These are phyloP conservation scores for Apiospora arundinis DNA, from an alignment of 2,329 filamentous ascomycete species.

Conservation along the genomic window DNA sequence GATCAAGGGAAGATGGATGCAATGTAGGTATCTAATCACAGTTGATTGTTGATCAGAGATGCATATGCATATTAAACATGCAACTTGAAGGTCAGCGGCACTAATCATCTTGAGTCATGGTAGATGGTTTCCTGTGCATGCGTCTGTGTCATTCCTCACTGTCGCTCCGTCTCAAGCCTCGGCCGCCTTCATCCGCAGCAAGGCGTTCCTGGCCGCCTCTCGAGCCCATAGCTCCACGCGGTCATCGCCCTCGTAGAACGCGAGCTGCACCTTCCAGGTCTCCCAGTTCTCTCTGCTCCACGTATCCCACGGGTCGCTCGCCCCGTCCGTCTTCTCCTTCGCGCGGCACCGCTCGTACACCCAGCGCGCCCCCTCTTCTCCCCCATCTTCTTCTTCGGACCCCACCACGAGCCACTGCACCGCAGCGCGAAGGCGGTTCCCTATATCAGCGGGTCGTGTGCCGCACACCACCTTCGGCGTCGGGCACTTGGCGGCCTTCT, in stretches of 20 bases:
- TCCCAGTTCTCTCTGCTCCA: slow-evolving; percentile 28
- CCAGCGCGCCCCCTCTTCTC: neutral
- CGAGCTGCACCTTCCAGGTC: slow-evolving; percentile 28
- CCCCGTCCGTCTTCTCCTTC: slow-evolving; percentile 24
- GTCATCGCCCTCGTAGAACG: neutral
- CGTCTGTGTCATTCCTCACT: too few species aligned
- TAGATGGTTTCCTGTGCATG: too few species aligned
- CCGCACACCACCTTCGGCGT: slow-evolving; percentile 17
- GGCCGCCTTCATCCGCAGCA: neutral
- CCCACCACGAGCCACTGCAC: neutral
- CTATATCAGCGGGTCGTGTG: neutral
- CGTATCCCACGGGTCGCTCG: slow-evolving; percentile 25
- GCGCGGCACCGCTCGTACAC: slow-evolving; percentile 20
- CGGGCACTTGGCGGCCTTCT: slow-evolving; percentile 25
- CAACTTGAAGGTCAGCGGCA: too few species aligned
- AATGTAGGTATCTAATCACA: too few species aligned
- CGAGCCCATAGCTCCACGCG: neutral
- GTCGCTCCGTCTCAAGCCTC: neutral
- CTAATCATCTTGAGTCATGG: too few species aligned
- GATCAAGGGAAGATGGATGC: too few species aligned
- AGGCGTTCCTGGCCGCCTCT: neutral
- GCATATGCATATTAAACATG: too few species aligned
- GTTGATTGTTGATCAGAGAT: too few species aligned
- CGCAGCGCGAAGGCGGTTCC: neutral
- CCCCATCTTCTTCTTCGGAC: too few species aligned